Evolutionary conservation across 495 filamentous ascomycete genomes (phyloP), one percentile per base, ranked within the genome.

Genomic region (Aspergillus incahuasiensis): DNA sequence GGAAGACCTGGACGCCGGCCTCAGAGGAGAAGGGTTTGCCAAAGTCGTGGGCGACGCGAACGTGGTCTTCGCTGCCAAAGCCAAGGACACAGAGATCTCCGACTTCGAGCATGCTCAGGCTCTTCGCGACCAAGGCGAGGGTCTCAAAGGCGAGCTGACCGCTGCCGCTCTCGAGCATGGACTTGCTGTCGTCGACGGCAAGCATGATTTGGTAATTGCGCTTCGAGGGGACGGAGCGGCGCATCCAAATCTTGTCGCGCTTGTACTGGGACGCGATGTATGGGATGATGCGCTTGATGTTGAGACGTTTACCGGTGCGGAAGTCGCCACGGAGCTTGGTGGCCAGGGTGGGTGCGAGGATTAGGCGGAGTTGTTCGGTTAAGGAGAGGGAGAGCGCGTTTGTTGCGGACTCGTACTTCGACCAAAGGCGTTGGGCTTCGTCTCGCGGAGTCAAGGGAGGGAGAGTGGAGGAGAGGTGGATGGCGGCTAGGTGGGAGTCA

Each of bases 161-260:
- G 63, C 76, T 79, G 6, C 82, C 81, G 55, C 82, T 85, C 53
- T 92, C 88, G 4, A 85, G 81, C 95, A 99, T 99, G 53, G 84
- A 90, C 63, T 87, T 90, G 62, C 86, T 91, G 73, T 99, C 95
- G 70, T 99, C 95, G 32, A 99, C 89, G 32, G 95, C 92, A 40
- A 99, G 86, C 77, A 97, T 83, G 70, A 99, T 91, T 68, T 99
- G 95, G 70, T 97, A 97, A 58, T 86, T 85, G 19, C 95, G 87
- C 69, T 97, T 97, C 47, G 84, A 89, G 3, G 95, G 95, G 48
- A 92, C 86, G 12, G 85, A 86, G 47, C 95, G 84, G 9, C 95
- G 85, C 88, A 97, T 95, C 95, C 95, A 99, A 72, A 99, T 99
- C 75, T 97, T 97, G 80, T 99, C 95, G 56, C 92, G 88, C 80